Evolutionary conservation across 2,329 filamentous ascomycete species (phyloP).

Genomic region (Blastomyces silverae): DNA sequence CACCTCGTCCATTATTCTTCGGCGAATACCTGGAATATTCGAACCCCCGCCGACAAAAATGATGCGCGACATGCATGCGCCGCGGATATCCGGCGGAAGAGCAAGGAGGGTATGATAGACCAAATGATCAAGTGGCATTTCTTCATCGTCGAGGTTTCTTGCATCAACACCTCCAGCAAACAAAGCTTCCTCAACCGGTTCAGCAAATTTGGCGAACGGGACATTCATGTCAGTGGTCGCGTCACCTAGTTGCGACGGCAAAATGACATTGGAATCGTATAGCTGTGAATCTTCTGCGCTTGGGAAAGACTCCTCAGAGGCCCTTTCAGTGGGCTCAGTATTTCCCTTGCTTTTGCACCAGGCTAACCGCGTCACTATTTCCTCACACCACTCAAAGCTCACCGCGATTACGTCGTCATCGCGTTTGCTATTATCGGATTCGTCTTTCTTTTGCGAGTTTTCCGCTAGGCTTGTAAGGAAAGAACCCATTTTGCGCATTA

Average conservation of each 20-base stretch:
- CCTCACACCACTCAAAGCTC: slow-evolving; percentile 74
- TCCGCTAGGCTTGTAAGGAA: slow-evolving; percentile 29
- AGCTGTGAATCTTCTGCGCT: slow-evolving; percentile 23
- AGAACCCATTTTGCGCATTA: slow-evolving; percentile 61
- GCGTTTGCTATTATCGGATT: slow-evolving; percentile 21
- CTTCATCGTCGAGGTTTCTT: slow-evolving; percentile 73
- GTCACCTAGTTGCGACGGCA: slow-evolving; percentile 42
- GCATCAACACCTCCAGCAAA: slow-evolving; percentile 53
- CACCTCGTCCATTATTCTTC: slow-evolving; percentile 69
- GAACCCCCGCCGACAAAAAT: slow-evolving; percentile 78
- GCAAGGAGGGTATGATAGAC: slow-evolving; percentile 68
- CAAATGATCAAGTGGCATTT: slow-evolving; percentile 68
- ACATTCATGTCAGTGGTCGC: slow-evolving; percentile 48
- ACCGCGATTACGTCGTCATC: slow-evolving; percentile 41
- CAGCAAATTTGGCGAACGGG: slow-evolving; percentile 62
- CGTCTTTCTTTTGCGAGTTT: slow-evolving; percentile 16
- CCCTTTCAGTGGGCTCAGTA: neutral
- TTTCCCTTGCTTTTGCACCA: slow-evolving; percentile 57
- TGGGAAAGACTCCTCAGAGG: neutral
- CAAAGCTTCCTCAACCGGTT: slow-evolving; percentile 68
- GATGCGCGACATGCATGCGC: slow-evolving; percentile 80
- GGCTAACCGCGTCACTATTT: slow-evolving; percentile 64
- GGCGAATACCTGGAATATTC: slow-evolving; percentile 69
- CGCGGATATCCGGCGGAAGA: slow-evolving; percentile 73
- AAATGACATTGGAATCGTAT: slow-evolving; percentile 38